Evolutionary conservation across 371 early-diverging fungal species (phyloP), one percentile per base, ranked within the genome.

Genomic region (Lichtheimia hyalospora): DNA sequence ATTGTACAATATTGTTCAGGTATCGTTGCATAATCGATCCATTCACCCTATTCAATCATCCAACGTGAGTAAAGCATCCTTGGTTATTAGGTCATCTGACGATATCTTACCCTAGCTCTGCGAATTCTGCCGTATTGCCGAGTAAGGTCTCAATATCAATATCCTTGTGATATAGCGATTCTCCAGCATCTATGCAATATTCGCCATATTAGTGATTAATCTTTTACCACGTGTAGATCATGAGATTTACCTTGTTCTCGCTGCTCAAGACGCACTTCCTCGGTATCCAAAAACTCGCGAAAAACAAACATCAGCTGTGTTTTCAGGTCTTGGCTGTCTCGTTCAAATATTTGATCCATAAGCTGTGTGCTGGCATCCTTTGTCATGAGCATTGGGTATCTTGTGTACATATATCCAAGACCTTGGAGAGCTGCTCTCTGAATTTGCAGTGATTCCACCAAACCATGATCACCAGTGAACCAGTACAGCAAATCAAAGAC

Each of bases 1-100:
- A 89, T n/a, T 80, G 70, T 10, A 94, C 71, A 16, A 96, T 85
- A 3, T 83, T 69, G 2, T 77, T 74, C 15, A 96, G 70, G 55
- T 91, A 95, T 10, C 86, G 82, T 63, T 96, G 95, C 89, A 95
- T 91, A 43, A 96, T 64, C 20, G 93, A 84, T 1, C 87, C 85
- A 56, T 90, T 89, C 3, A 93, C 91, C 18, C 87, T 80, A 44
- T n/a, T 55, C 51, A 34, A 34, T 34, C 12, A 16, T 44, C 34
- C 34, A 8, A 34, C 34, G 34, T 34, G 34, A 34, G 27, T 27
- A 44, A 53, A 52, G 12, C 16, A 39, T 14, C 7, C 7, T 51
- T 25, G 13, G 2, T 4, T 34, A 13, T 50, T 43, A 20, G 5
- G 4, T 5, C 40, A 15, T 49, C 0, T 34, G 34, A 34, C 10